A percentile compares a stretch with the other conserved stretches of the same genome.
phyloP scores from a whole-genome alignment of 805 yeast species.

The Yarrowia bubula region DNA sequence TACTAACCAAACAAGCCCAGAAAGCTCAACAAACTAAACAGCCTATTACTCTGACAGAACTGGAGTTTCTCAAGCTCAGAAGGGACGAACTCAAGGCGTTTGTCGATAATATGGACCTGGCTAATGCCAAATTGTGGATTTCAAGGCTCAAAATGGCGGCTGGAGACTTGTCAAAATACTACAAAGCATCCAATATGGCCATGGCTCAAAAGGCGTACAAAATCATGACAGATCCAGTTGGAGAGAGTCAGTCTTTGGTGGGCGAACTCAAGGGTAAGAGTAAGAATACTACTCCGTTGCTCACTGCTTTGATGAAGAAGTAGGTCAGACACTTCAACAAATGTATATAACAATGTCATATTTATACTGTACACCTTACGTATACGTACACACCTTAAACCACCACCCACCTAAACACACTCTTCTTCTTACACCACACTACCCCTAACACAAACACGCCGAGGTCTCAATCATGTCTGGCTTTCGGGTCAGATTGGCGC shows the following conservation, averaged over 20 bases:
- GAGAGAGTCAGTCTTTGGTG: neutral
- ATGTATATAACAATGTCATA: no score
- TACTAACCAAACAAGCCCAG: neutral
- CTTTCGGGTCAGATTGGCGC: no score
- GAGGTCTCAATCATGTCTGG: no score
- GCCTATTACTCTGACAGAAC: neutral
- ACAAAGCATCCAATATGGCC: neutral
- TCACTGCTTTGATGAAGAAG: neutral
- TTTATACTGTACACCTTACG: no score
- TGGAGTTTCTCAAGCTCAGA: neutral
- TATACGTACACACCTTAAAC: no score
- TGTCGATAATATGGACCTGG: neutral
- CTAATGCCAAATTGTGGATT: neutral
- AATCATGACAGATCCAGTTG: conserved; percentile 7
- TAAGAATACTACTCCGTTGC: neutral
- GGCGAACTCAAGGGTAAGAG: neutral
- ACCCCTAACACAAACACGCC: no score
- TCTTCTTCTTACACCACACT: no score
- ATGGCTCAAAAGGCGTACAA: conserved; percentile 12
- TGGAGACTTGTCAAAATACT: neutral
- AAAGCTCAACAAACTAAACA: neutral
- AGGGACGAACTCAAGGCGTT: neutral
- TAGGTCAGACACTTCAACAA: neutral
- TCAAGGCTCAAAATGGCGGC: neutral
- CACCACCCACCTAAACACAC: no score